Evolutionary conservation across 2,329 filamentous ascomycete genomes (phyloP).

Genomic region (Cladophialophora yegresii): DNA sequence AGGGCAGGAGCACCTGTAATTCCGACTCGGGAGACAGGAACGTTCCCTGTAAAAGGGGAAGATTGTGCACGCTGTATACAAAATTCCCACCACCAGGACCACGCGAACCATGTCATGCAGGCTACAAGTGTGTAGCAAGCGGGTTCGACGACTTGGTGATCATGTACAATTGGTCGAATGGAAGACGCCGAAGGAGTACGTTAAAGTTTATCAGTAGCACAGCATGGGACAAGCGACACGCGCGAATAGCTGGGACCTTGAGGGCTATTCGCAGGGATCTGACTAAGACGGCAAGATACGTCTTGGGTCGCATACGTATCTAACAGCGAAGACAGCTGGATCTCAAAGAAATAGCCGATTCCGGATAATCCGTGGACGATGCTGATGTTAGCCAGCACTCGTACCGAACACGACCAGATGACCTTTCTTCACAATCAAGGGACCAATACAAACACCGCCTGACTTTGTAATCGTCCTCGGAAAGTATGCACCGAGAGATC

Average conservation of each 20-base stretch:
- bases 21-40: not conserved
- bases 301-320: not conserved
- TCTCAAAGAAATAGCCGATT: conserved; percentile 1
- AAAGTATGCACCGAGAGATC: not conserved
- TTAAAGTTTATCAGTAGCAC: not conserved
- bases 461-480: not conserved
- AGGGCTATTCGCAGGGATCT: not conserved
- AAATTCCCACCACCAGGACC: not conserved
- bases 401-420: not conserved
- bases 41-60: not conserved
- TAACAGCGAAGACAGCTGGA: not conserved
- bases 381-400: not conserved
- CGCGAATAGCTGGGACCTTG: not conserved
- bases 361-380: not conserved
- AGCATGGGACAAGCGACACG: not conserved
- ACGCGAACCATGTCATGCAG: not conserved
- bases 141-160: not conserved
- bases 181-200: not conserved
- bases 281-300: conserved; percentile 7
- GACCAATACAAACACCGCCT: not conserved
- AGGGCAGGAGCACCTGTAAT: not conserved
- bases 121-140: not conserved
- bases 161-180: not conserved
- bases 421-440: not conserved
- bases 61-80: not conserved